A percentile compares a stretch with the other conserved stretches of the same genome.
Evolutionary conservation across 106 monocot species (phyloP).

Genomic region (Dendrobium chrysotoxum): DNA sequence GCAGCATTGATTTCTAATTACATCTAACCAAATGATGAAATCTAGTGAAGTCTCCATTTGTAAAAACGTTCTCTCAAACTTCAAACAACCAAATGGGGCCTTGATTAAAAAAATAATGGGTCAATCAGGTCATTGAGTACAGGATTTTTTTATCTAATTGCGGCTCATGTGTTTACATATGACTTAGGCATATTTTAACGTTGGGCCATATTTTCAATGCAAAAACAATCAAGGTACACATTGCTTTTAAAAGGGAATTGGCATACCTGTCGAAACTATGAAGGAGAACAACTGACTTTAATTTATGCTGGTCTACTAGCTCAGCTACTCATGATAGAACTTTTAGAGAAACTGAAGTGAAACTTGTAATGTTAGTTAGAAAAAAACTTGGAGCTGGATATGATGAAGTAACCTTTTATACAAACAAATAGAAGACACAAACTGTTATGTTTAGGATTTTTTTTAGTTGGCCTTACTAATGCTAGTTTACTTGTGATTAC

Average conservation of each 20-base stretch:
- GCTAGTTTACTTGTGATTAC: no score
- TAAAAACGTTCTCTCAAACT: no score
- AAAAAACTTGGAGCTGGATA: neutral
- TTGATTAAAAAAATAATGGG: neutral
- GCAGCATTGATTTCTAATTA: no score
- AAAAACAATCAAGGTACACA: neutral
- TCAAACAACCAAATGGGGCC: no score
- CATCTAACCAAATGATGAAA: no score
- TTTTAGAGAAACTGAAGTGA: slow-evolving; percentile 46
- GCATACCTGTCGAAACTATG: slow-evolving; percentile 86
- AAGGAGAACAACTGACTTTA: slow-evolving; percentile 68
- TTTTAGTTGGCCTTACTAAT: neutral
- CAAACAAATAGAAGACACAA: neutral
- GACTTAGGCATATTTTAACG: neutral
- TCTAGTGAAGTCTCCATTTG: no score
- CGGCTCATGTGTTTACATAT: neutral
- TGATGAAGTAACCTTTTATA: neutral
- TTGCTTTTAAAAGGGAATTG: neutral
- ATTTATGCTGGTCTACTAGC: slow-evolving; percentile 27
- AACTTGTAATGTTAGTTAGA: slow-evolving; percentile 3
- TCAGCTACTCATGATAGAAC: slow-evolving; percentile 70
- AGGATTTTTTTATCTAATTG: neutral
- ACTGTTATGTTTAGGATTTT: neutral
- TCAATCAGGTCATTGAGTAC: neutral
- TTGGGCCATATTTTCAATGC: neutral